A percentile compares a stretch with the other conserved stretches of the same genome.
These are phyloP conservation scores for Melanogaster broomeanus DNA, from an alignment of 768 basidiomycete genomes.

Conservation along the genomic window DNA sequence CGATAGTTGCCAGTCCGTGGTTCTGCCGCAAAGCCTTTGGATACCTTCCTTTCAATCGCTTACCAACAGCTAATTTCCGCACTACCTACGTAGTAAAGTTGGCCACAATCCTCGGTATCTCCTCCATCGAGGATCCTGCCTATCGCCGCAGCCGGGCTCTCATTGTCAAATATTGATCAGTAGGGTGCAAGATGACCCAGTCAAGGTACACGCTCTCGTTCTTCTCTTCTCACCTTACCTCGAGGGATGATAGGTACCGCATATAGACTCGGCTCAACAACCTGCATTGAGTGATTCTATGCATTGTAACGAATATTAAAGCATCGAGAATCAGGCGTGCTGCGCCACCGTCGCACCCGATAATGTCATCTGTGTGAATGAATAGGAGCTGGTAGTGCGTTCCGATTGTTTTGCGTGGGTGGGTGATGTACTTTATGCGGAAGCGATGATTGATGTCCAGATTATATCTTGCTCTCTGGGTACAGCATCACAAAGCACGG, in stretches of 20 bases:
- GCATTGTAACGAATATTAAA: neutral
- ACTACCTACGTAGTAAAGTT: neutral
- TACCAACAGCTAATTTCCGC: slow-evolving; percentile 1
- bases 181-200: neutral
- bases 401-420: neutral
- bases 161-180: neutral
- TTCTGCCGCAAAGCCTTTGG: neutral
- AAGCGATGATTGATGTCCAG: neutral
- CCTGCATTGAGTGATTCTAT: neutral
- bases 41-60: neutral
- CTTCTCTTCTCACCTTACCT: neutral
- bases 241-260: neutral
- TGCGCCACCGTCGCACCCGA: neutral
- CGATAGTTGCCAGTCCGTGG: neutral
- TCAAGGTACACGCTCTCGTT: neutral
- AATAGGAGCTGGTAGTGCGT: neutral
- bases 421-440: neutral
- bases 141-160: slow-evolving; percentile 1
- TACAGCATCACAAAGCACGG: neutral
- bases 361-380: neutral
- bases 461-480: neutral
- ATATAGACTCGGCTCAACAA: neutral
- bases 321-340: neutral
- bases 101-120: neutral
- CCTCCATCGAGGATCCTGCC: neutral